Percentiles rank a stretch among this genome's conserved stretches.
phyloP scores from a whole-genome alignment of 2,329 filamentous ascomycete genomes.

The Ascochyta viciae-villosae region DNA sequence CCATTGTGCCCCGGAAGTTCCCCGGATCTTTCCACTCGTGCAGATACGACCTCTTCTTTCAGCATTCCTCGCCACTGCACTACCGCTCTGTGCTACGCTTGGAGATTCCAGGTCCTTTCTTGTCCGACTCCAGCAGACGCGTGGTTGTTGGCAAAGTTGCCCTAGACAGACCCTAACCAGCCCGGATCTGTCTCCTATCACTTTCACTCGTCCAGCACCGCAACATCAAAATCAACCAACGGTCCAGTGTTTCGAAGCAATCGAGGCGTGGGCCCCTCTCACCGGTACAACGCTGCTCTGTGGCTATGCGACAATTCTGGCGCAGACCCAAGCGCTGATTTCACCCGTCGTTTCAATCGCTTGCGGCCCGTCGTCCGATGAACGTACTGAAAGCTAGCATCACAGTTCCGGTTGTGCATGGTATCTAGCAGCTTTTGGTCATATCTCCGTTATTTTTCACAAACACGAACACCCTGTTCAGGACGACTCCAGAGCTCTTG shows the following conservation, averaged over 20 bases:
- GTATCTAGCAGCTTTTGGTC: neutral
- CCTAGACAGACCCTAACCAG: neutral
- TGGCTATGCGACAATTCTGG: slow-evolving; percentile 4
- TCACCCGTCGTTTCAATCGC: neutral
- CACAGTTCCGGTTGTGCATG: neutral
- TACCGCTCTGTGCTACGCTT: neutral
- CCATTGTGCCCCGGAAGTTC: neutral
- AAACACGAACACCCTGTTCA: neutral
- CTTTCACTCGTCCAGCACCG: slow-evolving; percentile 3
- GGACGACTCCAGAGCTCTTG: neutral
- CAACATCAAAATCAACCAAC: neutral
- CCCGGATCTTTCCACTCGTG: neutral
- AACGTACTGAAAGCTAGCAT: slow-evolving; percentile 3
- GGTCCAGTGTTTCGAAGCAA: slow-evolving; percentile 7
- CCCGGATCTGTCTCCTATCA: slow-evolving; percentile 7
- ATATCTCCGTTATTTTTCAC: neutral
- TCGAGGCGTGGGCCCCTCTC: neutral
- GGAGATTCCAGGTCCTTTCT: neutral
- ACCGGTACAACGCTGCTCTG: neutral
- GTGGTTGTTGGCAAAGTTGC: neutral
- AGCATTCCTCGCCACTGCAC: neutral
- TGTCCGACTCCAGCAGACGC: neutral
- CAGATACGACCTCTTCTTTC: neutral
- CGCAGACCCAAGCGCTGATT: neutral
- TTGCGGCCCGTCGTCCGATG: slow-evolving; percentile 1